Percentiles rank a stretch among this genome's conserved stretches.
Evolutionary conservation across 2,329 filamentous ascomycete genomes (phyloP).

Genomic region (Colletotrichum sp.): DNA sequence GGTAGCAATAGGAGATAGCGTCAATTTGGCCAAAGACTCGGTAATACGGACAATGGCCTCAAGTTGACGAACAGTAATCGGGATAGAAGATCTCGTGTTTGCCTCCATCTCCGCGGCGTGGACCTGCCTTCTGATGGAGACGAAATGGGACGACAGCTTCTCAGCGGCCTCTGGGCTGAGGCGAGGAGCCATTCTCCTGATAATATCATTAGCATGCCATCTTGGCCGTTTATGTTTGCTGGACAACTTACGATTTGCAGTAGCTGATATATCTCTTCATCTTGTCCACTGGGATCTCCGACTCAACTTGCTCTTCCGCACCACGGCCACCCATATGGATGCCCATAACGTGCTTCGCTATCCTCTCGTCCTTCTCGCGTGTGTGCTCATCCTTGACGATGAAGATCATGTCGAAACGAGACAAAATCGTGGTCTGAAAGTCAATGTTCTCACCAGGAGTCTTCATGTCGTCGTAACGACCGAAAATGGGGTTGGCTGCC

Average conservation of each 20-base stretch:
- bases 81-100: slow-evolving; percentile 90
- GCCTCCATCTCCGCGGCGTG: slow-evolving; percentile 89
- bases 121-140: slow-evolving; percentile 93
- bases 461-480: slow-evolving; percentile 97
- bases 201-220: slow-evolving; percentile 31
- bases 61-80: slow-evolving; percentile 95
- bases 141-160: slow-evolving; percentile 96
- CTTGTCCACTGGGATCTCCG: slow-evolving; percentile 92
- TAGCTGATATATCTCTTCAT: slow-evolving; percentile 98
- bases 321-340: slow-evolving; percentile 94
- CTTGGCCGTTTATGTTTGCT: not conserved
- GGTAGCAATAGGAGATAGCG: slow-evolving; percentile 83
- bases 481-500: slow-evolving; percentile 96
- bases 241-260: slow-evolving; percentile 79
- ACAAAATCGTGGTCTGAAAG: slow-evolving; percentile 97
- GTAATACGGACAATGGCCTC: slow-evolving; percentile 98
- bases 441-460: slow-evolving; percentile 98
- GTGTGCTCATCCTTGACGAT: slow-evolving; percentile 97
- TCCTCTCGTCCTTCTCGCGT: slow-evolving; percentile 85
- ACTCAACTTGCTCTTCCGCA: slow-evolving; percentile 80
- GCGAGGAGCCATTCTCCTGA: slow-evolving; percentile 88
- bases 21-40: slow-evolving; percentile 91
- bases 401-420: slow-evolving; percentile 99
- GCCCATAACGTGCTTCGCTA: slow-evolving; percentile 96
- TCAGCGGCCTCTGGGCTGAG: slow-evolving; percentile 91